Evolutionary conservation across 345 rosid genomes (phyloP).

Genomic region (Physaria fendleri): DNA sequence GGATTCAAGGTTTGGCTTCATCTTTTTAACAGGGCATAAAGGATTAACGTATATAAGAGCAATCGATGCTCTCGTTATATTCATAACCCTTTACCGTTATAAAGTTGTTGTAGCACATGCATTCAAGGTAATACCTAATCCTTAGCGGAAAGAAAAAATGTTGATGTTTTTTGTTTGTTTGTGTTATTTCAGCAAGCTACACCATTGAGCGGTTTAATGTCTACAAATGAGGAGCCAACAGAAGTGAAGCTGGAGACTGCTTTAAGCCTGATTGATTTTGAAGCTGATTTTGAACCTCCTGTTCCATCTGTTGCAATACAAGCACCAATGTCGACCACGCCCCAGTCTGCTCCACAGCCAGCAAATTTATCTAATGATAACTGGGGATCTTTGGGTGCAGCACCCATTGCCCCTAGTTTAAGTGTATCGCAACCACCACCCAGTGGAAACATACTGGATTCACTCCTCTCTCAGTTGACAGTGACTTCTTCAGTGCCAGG

Average conservation of each 20-base stretch:
- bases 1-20: slow-evolving; percentile 67
- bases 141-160: not conserved
- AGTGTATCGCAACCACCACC: slow-evolving; percentile 51
- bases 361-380: slow-evolving; percentile 29
- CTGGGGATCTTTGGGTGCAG: slow-evolving; percentile 28
- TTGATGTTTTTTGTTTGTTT: slow-evolving; percentile 8
- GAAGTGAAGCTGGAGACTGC: slow-evolving; percentile 60
- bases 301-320: slow-evolving; percentile 34
- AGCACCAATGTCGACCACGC: slow-evolving; percentile 32
- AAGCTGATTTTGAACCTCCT: slow-evolving; percentile 69
- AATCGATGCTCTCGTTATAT: not conserved
- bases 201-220: slow-evolving; percentile 58
- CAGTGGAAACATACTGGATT: slow-evolving; percentile 55
- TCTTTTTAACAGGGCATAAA: not conserved
- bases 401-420: slow-evolving; percentile 10
- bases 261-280: slow-evolving; percentile 88
- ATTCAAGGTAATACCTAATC: not conserved
- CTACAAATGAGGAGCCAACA: slow-evolving; percentile 49
- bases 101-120: not conserved
- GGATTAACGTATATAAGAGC: not conserved
- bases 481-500: slow-evolving; percentile 46
- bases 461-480: slow-evolving; percentile 71
- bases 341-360: slow-evolving; percentile 37
- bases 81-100: not conserved
- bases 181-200: slow-evolving; percentile 54